A percentile compares a stretch with the other conserved stretches of the same genome.
These are phyloP conservation scores for Neoboletus magnificus DNA, from an alignment of 768 basidiomycete genomes.

Conservation along the genomic window DNA sequence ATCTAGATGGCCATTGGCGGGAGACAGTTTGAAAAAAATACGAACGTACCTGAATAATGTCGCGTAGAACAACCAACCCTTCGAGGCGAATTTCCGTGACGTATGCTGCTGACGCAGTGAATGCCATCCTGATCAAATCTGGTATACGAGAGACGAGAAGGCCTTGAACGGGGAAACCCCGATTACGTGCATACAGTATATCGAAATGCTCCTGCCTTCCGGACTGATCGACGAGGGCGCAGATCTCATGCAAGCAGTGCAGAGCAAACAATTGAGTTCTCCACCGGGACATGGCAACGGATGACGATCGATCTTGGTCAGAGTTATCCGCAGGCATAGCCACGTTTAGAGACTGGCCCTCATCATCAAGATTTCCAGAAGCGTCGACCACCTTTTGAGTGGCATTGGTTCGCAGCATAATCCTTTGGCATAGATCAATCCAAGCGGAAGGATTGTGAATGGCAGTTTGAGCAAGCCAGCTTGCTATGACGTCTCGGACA, in stretches of 20 bases:
- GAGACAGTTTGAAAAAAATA: background rate
- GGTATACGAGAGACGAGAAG: conserved; percentile 82
- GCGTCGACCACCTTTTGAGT: conserved; percentile 72
- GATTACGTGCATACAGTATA: conserved; percentile 60
- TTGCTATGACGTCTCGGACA: conserved; percentile 86
- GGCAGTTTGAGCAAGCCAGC: conserved; percentile 95
- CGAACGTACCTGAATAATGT: conserved; percentile 79
- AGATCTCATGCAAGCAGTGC: conserved; percentile 87
- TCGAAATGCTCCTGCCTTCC: conserved; percentile 84
- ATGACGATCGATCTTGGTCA: conserved; percentile 32
- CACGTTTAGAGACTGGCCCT: conserved; percentile 85
- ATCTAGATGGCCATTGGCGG: conserved; percentile 46
- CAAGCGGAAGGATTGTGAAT: conserved; percentile 92
- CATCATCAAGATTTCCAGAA: conserved; percentile 71
- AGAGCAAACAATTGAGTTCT: conserved; percentile 94
- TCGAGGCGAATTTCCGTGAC: conserved; percentile 93
- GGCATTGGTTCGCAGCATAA: conserved; percentile 92
- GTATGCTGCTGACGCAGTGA: conserved; percentile 94
- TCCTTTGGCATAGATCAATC: conserved; percentile 96
- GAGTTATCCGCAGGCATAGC: conserved; percentile 37
- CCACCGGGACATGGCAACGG: conserved; percentile 78
- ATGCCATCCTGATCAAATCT: conserved; percentile 96
- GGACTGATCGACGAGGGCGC: conserved; percentile 66
- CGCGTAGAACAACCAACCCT: conserved; percentile 82
- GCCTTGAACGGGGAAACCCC: conserved; percentile 54